phyloP scores from a whole-genome alignment of 73 alveolate species.

The Durusdinium trenchii region DNA sequence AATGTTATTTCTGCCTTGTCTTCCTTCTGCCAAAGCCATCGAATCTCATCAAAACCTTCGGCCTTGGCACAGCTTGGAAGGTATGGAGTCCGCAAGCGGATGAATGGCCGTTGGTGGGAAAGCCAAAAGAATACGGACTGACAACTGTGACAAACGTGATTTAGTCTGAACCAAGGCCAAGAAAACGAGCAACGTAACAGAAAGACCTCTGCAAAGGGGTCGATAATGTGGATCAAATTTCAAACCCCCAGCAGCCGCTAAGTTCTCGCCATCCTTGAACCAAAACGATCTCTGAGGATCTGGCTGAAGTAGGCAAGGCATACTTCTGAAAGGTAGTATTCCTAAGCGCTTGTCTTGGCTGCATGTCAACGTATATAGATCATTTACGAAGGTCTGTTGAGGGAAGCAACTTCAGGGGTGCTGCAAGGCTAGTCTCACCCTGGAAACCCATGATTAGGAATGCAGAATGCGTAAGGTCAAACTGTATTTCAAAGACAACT shows the following conservation, averaged over 20 bases:
- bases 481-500: too few species aligned
- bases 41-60: conserved; percentile 60
- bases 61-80: background rate
- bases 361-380: background rate
- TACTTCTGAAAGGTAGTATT: conserved; percentile 75
- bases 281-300: background rate
- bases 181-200: background rate
- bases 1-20: background rate
- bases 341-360: background rate
- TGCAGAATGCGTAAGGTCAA: too few species aligned
- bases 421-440: too few species aligned
- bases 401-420: too few species aligned
- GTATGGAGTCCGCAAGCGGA: background rate
- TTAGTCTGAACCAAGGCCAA: too few species aligned
- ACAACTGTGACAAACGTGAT: too few species aligned
- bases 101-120: too few species aligned
- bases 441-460: too few species aligned
- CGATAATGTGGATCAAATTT: too few species aligned
- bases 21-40: conserved; percentile 63
- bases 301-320: conserved; percentile 28
- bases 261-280: background rate
- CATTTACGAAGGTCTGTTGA: background rate
- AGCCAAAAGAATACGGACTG: too few species aligned
- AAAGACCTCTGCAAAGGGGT: background rate
- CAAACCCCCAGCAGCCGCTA: too few species aligned